Conservation (phyloP, 305 asterid genomes). For the Andrographis paniculata region DNA sequence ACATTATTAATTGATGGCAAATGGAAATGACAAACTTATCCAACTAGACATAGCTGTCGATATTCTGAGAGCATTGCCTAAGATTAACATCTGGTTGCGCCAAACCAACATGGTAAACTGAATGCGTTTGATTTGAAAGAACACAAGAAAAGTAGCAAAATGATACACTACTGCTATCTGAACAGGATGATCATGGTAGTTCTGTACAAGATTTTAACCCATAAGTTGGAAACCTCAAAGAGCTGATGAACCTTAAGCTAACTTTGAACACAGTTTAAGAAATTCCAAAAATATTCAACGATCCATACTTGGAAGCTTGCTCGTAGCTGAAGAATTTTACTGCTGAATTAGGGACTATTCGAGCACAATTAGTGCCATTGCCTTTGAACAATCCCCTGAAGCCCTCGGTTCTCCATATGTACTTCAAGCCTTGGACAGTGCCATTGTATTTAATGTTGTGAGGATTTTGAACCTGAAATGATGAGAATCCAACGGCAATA, state of each 20-base stretch:
- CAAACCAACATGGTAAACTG: too few relatives aligned
- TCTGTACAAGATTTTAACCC: too few relatives aligned
- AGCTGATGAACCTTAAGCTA: slow-evolving; percentile 1
- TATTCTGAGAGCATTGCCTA: slow-evolving; percentile 10
- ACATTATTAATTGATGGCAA: too few relatives aligned
- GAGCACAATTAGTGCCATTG: slow-evolving; percentile 90
- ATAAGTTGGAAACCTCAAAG: too few relatives aligned
- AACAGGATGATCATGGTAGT: too few relatives aligned
- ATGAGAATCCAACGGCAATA: slow-evolving; percentile 15
- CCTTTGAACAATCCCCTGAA: slow-evolving; percentile 83
- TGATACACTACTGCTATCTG: too few relatives aligned
- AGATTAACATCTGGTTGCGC: background rate
- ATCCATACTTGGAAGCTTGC: slow-evolving; percentile 82
- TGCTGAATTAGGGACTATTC: slow-evolving; percentile 88
- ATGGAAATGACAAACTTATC: slow-evolving; percentile 13
- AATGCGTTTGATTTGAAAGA: too few relatives aligned
- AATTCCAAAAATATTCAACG: slow-evolving; percentile 12
- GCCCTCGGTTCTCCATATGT: slow-evolving; percentile 91
- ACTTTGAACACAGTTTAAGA: slow-evolving; percentile 2
- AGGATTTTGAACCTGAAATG: slow-evolving; percentile 77
- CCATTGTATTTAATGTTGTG: slow-evolving; percentile 80
- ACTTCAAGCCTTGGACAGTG: slow-evolving; percentile 79
- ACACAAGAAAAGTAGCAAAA: too few relatives aligned
- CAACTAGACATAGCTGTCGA: slow-evolving; percentile 2
- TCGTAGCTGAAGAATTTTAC: slow-evolving; percentile 94